These are phyloP conservation scores for Aegilops sharonensis DNA, from an alignment of 176 grass and related monocot genomes.

Conservation along the genomic window DNA sequence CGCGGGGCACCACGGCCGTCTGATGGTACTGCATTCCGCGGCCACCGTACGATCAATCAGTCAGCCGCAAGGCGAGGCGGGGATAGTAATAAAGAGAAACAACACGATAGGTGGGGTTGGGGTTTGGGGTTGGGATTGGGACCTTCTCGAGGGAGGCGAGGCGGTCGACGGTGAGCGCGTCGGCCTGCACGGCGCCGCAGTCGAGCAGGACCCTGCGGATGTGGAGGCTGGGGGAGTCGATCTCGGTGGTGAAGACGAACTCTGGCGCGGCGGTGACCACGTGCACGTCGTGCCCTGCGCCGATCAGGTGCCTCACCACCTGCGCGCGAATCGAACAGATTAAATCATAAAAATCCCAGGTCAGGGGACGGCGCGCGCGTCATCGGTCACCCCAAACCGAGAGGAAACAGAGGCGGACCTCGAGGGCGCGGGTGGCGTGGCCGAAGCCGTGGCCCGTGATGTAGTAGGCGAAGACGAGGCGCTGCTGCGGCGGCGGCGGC, in stretches of 20 bases:
- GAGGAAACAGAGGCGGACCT: constrained; percentile 39
- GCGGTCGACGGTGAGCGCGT: constrained; percentile 92
- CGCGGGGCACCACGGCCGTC: constrained; percentile 89
- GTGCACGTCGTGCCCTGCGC: constrained; percentile 87
- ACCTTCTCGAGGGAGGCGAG: constrained; percentile 97
- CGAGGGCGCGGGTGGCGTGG: constrained; percentile 88
- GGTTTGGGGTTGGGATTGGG: not conserved
- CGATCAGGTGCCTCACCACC: constrained; percentile 91
- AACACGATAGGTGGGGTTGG: not conserved
- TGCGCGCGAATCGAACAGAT: not conserved
- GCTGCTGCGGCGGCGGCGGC: constrained; percentile 24
- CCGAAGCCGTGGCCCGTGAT: constrained; percentile 96
- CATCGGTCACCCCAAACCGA: not conserved
- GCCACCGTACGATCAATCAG: not conserved
- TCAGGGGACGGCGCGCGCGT: no score
- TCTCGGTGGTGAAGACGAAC: constrained; percentile 97
- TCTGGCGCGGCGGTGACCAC: constrained; percentile 83
- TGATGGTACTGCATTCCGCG: constrained; percentile 71
- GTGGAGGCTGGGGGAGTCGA: constrained; percentile 68
- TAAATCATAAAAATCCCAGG: not conserved
- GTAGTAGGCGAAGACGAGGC: constrained; percentile 86
- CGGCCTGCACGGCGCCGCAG: constrained; percentile 97
- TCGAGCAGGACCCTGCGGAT: constrained; percentile 95
- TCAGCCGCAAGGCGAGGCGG: not conserved
- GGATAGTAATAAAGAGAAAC: not conserved